Evolutionary conservation across 257 asterid genomes (phyloP).

Genomic region (Apocynum venetum): DNA sequence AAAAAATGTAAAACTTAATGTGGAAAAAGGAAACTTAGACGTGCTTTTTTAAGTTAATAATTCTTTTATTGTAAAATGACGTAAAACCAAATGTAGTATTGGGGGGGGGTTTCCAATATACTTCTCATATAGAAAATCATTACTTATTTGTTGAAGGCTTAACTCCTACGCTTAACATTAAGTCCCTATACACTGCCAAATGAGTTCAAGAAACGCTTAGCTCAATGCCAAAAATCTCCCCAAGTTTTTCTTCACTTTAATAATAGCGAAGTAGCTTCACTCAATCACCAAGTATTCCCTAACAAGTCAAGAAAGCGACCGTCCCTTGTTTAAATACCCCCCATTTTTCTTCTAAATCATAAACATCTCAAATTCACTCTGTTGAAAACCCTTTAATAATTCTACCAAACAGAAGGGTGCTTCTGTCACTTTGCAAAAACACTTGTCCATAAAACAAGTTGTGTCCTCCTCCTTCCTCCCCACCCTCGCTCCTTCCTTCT

Average conservation of each 20-base stretch:
- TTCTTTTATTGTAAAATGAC: background rate
- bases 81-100: background rate
- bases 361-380: background rate
- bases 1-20: no score
- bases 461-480: background rate
- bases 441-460: constrained; percentile 7
- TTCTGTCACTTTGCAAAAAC: background rate
- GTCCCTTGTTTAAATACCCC: background rate
- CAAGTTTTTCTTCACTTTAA: background rate
- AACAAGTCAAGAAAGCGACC: constrained; percentile 9
- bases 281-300: background rate
- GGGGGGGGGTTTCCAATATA: background rate
- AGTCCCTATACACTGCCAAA: background rate
- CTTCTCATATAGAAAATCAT: background rate
- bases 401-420: background rate
- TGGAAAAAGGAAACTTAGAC: background rate
- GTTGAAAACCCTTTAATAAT: background rate
- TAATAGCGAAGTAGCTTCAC: background rate
- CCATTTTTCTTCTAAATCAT: background rate
- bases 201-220: background rate
- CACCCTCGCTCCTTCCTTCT: background rate
- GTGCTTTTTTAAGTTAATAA: background rate
- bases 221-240: background rate
- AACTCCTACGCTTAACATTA: no score
- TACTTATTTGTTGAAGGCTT: background rate